These are phyloP conservation scores for Aspergillus niger DNA, from an alignment of 2,329 filamentous ascomycete genomes.

Conservation along the genomic window DNA sequence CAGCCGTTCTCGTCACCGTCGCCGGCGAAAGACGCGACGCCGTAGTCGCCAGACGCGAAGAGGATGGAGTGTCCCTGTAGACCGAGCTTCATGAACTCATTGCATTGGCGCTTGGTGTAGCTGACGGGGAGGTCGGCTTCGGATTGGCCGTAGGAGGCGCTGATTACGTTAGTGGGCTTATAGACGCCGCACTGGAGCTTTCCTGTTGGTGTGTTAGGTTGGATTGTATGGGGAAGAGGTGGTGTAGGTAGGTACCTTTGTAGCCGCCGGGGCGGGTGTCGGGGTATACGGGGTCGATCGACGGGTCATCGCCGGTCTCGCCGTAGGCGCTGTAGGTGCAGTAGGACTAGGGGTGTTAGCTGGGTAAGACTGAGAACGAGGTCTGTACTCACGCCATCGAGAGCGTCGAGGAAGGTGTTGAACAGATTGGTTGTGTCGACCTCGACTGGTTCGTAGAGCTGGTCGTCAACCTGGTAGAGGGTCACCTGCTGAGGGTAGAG, in stretches of 20 bases:
- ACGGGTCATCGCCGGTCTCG: conserved; percentile 51
- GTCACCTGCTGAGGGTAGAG: conserved; percentile 56
- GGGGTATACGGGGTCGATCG: conserved; percentile 56
- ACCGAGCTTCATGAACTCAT: conserved; percentile 56
- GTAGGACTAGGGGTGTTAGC: conserved; percentile 42
- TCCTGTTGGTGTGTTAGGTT: not conserved
- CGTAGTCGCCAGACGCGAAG: conserved; percentile 35
- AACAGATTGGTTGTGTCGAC: conserved; percentile 36
- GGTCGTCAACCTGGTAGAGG: conserved; percentile 55
- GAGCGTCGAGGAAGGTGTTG: conserved; percentile 55
- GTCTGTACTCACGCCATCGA: conserved; percentile 45
- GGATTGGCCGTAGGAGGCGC: conserved; percentile 59
- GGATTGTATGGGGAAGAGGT: too few species aligned
- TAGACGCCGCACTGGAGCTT: conserved; percentile 52
- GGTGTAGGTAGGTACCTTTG: conserved; percentile 39
- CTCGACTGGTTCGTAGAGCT: conserved; percentile 42
- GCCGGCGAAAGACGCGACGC: conserved; percentile 39
- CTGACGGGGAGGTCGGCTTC: conserved; percentile 56
- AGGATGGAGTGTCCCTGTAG: conserved; percentile 36
- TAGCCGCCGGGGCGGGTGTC: conserved; percentile 53
- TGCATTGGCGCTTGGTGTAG: conserved; percentile 55
- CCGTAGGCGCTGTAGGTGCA: conserved; percentile 55
- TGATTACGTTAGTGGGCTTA: conserved; percentile 59
- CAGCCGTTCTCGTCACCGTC: conserved; percentile 42
- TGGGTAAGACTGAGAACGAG: not conserved